Percentiles rank a stretch among this genome's conserved stretches.
phyloP scores from a whole-genome alignment of 495 filamentous ascomycete genomes.

The Podospora conica region DNA sequence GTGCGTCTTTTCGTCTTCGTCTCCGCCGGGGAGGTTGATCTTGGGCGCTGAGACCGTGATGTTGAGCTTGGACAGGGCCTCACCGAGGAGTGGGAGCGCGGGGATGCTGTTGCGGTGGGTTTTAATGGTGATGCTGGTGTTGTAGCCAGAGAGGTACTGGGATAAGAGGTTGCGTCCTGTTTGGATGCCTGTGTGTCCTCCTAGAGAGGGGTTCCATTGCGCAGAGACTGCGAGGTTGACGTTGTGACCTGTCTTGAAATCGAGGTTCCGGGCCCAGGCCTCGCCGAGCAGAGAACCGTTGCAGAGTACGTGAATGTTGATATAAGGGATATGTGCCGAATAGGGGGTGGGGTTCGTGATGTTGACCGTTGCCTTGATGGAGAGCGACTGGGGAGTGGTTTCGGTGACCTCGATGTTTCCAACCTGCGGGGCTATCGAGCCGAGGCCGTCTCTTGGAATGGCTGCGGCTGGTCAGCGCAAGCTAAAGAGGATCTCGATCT shows the following conservation, averaged over 20 bases:
- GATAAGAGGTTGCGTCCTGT: conserved; percentile 70
- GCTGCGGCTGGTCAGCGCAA: conserved; percentile 22
- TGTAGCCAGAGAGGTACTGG: conserved; percentile 79
- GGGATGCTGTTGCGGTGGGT: conserved; percentile 68
- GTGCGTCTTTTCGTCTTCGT: conserved; percentile 43
- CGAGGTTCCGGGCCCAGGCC: conserved; percentile 54
- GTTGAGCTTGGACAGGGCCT: conserved; percentile 60
- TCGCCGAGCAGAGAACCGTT: conserved; percentile 73
- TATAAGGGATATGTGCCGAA: conserved; percentile 68
- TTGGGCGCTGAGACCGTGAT: conserved; percentile 47
- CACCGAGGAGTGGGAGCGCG: conserved; percentile 61
- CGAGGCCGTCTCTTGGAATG: conserved; percentile 34
- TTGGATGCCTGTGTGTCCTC: conserved; percentile 52
- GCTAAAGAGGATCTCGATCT: background rate
- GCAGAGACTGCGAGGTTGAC: conserved; percentile 61
- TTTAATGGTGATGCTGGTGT: conserved; percentile 68
- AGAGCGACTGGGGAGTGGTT: conserved; percentile 62
- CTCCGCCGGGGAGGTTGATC: conserved; percentile 20
- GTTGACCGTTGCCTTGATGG: conserved; percentile 62
- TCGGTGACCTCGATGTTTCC: conserved; percentile 58
- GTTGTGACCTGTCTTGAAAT: conserved; percentile 63
- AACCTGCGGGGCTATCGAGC: conserved; percentile 53
- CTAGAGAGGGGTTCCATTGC: conserved; percentile 64
- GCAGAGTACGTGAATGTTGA: conserved; percentile 66
- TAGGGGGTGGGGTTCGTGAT: conserved; percentile 88